These are phyloP conservation scores for Myxozyma sirexii DNA, from an alignment of 805 yeast species.

Conservation along the genomic window DNA sequence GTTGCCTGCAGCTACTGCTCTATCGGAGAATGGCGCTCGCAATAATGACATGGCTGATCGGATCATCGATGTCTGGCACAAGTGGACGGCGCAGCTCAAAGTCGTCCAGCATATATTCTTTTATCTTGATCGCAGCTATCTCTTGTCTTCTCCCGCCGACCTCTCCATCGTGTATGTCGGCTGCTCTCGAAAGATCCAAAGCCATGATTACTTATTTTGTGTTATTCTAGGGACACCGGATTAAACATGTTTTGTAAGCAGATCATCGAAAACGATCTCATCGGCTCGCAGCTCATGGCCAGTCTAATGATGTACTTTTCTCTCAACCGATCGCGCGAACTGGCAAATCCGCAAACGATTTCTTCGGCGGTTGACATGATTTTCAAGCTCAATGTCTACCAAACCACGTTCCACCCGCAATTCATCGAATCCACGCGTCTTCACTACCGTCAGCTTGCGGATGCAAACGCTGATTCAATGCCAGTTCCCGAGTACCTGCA, in stretches of 20 bases:
- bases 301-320: conserved; percentile 18
- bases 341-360: not conserved
- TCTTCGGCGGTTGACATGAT: conserved; percentile 17
- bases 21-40: too few relatives aligned
- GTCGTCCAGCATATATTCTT: conserved; percentile 38
- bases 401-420: conserved; percentile 19
- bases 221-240: conserved; percentile 23
- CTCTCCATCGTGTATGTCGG: not conserved
- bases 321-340: conserved; percentile 11
- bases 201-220: not conserved
- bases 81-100: conserved; percentile 34
- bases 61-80: conserved; percentile 27
- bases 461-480: conserved; percentile 4
- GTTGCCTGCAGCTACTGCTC: not conserved
- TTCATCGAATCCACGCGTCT: conserved; percentile 17
- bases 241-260: conserved; percentile 19
- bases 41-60: conserved; percentile 27
- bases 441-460: conserved; percentile 20
- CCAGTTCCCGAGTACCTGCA: conserved; percentile 23
- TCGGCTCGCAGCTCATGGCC: conserved; percentile 8
- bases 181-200: too few relatives aligned
- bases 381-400: conserved; percentile 19
- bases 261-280: conserved; percentile 6
- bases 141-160: conserved; percentile 27
- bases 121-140: conserved; percentile 40